phyloP scores from a whole-genome alignment of 2,329 filamentous ascomycete genomes.

The Penicillium sp. region DNA sequence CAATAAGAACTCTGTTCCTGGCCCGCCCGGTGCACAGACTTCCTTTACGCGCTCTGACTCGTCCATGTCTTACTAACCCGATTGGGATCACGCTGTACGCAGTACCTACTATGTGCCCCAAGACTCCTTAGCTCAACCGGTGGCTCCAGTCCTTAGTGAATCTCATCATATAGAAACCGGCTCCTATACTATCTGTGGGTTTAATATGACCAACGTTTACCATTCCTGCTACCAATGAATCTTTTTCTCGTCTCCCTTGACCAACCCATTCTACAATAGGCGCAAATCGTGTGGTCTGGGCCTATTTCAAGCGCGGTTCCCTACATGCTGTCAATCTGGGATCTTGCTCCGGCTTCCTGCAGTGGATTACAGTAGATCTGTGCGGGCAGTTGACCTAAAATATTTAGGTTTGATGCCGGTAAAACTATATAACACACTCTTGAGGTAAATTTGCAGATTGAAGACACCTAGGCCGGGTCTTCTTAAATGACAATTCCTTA shows the following conservation, averaged over 20 bases:
- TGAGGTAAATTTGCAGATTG: neutral
- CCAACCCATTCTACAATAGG: neutral
- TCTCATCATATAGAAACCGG: too few relatives aligned
- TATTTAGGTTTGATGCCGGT: neutral
- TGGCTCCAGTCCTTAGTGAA: too few relatives aligned
- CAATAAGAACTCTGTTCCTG: slow-evolving; percentile 15
- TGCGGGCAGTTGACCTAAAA: neutral
- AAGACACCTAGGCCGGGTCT: neutral
- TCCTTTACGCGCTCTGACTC: slow-evolving; percentile 3
- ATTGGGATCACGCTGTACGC: too few relatives aligned
- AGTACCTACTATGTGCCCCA: neutral
- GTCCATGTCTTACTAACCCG: neutral
- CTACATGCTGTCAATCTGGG: neutral
- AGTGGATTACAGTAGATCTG: neutral
- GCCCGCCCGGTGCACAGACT: neutral
- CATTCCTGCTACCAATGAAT: neutral
- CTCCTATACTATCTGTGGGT: too few relatives aligned
- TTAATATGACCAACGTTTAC: neutral
- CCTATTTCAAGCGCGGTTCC: neutral
- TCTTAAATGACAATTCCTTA: neutral
- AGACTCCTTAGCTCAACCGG: too few relatives aligned
- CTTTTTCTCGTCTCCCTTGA: neutral
- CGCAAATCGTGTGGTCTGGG: neutral
- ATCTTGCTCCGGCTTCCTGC: neutral
- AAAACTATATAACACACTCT: neutral